phyloP scores from a whole-genome alignment of 345 rosid genomes.

The Bruguiera gymnorhiza region DNA sequence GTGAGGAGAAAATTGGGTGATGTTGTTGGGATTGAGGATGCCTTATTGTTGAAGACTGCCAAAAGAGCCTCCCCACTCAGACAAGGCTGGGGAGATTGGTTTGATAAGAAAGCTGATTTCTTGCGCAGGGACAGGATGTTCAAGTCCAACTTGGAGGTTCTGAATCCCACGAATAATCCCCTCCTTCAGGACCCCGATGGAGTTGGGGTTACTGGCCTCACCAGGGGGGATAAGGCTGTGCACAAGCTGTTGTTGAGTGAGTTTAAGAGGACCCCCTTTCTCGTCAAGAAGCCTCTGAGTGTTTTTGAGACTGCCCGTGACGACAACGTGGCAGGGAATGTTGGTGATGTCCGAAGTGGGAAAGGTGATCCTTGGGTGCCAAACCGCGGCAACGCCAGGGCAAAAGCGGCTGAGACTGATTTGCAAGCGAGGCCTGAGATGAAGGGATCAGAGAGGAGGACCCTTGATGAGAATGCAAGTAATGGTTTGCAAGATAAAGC shows the following conservation, averaged over 20 bases:
- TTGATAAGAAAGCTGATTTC: conserved; percentile 85
- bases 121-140: conserved; percentile 86
- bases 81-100: conserved; percentile 97
- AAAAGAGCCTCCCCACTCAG: conserved; percentile 61
- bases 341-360: conserved; percentile 18
- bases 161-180: conserved; percentile 81
- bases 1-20: conserved; percentile 63
- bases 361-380: conserved; percentile 3
- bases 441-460: conserved; percentile 50
- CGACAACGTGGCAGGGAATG: conserved; percentile 17
- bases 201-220: conserved; percentile 63
- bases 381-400: conserved; percentile 5
- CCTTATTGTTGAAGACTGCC: conserved; percentile 57
- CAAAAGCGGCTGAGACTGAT: not conserved
- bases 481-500: conserved; percentile 3
- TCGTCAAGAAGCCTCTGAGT: conserved; percentile 58
- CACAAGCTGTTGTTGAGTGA: conserved; percentile 64
- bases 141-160: conserved; percentile 62
- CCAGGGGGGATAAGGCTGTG: conserved; percentile 70
- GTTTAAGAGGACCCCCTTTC: conserved; percentile 61
- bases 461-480: conserved; percentile 37
- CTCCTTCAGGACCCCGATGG: conserved; percentile 94
- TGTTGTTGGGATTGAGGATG: conserved; percentile 68
- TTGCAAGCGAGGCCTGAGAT: conserved; percentile 22
- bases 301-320: conserved; percentile 26